These are phyloP conservation scores for Cryptomeria japonica DNA, from an alignment of 75 land plant genomes.

Conservation along the genomic window DNA sequence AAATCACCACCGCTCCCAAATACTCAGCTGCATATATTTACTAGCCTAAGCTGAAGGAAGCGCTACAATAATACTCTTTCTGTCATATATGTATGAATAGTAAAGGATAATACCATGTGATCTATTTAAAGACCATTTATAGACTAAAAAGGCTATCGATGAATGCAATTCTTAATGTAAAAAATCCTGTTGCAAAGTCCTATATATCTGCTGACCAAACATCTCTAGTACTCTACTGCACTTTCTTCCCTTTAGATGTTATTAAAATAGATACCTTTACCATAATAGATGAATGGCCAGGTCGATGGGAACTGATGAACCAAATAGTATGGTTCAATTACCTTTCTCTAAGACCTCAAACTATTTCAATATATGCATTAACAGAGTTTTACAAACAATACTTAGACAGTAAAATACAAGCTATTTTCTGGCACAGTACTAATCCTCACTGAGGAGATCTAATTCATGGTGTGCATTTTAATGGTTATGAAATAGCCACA, in stretches of 20 bases:
- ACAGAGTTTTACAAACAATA: background rate
- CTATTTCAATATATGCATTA: background rate
- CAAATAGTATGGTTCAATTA: background rate
- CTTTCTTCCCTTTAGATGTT: background rate
- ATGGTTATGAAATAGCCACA: background rate
- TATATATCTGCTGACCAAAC: background rate
- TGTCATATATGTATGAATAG: too few relatives aligned
- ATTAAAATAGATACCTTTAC: background rate
- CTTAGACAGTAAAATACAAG: background rate
- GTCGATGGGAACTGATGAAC: background rate
- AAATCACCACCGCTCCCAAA: too few relatives aligned
- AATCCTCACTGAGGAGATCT: background rate
- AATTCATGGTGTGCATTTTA: background rate
- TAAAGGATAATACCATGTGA: background rate
- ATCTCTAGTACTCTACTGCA: background rate
- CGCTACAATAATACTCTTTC: too few relatives aligned
- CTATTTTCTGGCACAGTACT: background rate
- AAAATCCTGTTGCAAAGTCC: background rate
- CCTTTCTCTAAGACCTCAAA: background rate
- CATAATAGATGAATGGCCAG: background rate
- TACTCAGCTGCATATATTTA: too few relatives aligned
- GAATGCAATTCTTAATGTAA: background rate
- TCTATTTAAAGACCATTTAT: background rate
- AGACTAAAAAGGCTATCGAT: background rate
- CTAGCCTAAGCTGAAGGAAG: too few relatives aligned